A percentile compares a stretch with the other conserved stretches of the same genome.
These are phyloP conservation scores for Phenoliferia sp. DNA, from an alignment of 1,284 basidiomycete genomes.

Conservation along the genomic window DNA sequence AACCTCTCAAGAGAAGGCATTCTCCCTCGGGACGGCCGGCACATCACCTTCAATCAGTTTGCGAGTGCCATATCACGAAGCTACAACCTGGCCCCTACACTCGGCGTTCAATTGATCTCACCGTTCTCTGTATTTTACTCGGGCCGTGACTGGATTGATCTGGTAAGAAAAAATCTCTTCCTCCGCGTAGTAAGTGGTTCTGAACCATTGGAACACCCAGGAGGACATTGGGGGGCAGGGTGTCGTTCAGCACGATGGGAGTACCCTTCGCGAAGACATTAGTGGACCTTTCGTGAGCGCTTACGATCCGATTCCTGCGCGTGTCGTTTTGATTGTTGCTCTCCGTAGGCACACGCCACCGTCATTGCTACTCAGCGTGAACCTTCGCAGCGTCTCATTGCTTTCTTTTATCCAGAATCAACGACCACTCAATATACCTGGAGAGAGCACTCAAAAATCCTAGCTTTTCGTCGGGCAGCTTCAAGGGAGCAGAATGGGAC, in stretches of 20 bases:
- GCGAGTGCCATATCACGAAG: slow-evolving; percentile 7
- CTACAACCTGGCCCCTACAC: slow-evolving; percentile 30
- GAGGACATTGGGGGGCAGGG: slow-evolving; percentile 11
- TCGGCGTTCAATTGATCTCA: slow-evolving; percentile 25
- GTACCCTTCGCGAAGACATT: neutral
- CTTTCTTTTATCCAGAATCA: slow-evolving; percentile 9
- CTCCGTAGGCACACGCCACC: slow-evolving; percentile 5
- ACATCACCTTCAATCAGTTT: slow-evolving; percentile 20
- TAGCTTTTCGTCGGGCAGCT: slow-evolving; percentile 7
- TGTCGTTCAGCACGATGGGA: slow-evolving; percentile 22
- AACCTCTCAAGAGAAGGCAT: slow-evolving; percentile 6
- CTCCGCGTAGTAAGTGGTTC: slow-evolving; percentile 5
- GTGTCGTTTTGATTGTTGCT: neutral
- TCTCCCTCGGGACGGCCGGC: slow-evolving; percentile 20
- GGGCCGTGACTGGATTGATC: neutral
- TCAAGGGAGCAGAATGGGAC: slow-evolving; percentile 10
- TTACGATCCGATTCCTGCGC: neutral
- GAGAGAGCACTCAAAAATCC: slow-evolving; percentile 7
- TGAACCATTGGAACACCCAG: neutral
- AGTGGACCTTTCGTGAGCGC: neutral
- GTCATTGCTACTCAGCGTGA: slow-evolving; percentile 4
- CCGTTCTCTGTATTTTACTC: slow-evolving; percentile 21
- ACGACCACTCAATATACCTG: slow-evolving; percentile 1
- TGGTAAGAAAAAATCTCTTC: neutral
- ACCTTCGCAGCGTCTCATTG: slow-evolving; percentile 14